Evolutionary conservation across 164 flowering plant genomes (phyloP), one percentile per base, ranked within the genome.

Genomic region (Piper betle): DNA sequence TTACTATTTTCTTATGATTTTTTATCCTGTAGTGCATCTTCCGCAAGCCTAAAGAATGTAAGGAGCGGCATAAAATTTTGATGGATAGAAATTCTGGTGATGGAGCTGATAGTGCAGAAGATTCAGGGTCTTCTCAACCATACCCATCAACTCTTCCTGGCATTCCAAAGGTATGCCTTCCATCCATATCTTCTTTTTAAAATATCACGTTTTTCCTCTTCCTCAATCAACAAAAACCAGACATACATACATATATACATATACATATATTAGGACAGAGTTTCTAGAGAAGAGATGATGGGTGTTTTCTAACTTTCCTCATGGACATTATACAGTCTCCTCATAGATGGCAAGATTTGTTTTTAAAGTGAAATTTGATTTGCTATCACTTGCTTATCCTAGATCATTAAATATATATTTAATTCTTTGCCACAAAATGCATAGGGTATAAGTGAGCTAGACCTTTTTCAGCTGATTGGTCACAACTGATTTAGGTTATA

Each of bases 51-150:
- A 82, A 80, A 63, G 99, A 94, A 61, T 94, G 99, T 82, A 88
- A 84, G 75, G 97, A 86, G 70, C 89, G 87, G 46, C 96, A 94
- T 78, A 91, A 80, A 62, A 52, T 63, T 58, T 73, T 91, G 62
- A 87, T 94, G 96, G 96, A 94, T 71, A 80, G 73, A 69, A 77
- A 72, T 71, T 69, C 82, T 74, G 86, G 87, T 69, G 97, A 91
- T 77, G 96, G 93, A 18, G 94, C 96, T 64, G 96, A 85, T 68
- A 91, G 95, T 83, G 97, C 93, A 61, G 99, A 91, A 65, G 96
- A 91, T 77, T 91, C 97, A 41, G 93, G 96, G 52, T 82, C 97
- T 68, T 94, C 99, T 62, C 96, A 88, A 68, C 82, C 96, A 62
- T 91, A 91, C 68, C 86, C 94, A 37, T 86, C 95, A 62, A 85